Evolutionary conservation across 2,329 filamentous ascomycete genomes (phyloP).

Genomic region (Diaporthe sp.): DNA sequence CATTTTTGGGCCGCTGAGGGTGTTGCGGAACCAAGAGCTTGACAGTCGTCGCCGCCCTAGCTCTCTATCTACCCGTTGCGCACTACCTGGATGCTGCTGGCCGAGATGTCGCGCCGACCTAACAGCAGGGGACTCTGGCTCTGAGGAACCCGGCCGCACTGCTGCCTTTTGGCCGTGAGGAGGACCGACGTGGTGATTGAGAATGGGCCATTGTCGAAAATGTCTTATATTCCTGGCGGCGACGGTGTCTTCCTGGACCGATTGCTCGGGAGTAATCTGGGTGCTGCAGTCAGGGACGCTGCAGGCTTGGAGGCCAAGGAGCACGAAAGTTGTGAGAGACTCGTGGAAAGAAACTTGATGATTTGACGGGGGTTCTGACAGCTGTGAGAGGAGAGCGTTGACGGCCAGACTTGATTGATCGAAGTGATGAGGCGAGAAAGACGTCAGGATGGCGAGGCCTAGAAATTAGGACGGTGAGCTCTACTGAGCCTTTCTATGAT

Average conservation of each 20-base stretch:
- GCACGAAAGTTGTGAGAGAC: neutral
- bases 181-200: neutral
- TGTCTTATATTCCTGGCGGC: too few relatives aligned
- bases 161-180: neutral
- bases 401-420: neutral
- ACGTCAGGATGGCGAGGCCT: neutral
- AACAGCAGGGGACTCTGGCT: neutral
- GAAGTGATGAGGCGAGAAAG: neutral
- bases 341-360: neutral
- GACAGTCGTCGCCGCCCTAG: neutral
- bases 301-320: neutral
- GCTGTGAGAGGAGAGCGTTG: neutral
- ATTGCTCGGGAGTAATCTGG: too few relatives aligned
- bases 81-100: too few relatives aligned
- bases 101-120: neutral
- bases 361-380: neutral
- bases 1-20: neutral
- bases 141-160: too few relatives aligned
- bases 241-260: neutral
- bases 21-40: too few relatives aligned
- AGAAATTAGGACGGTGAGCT: neutral
- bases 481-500: neutral
- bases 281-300: neutral
- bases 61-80: neutral
- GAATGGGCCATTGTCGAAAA: too few relatives aligned